Percentiles rank a stretch among this genome's conserved stretches.
Evolutionary conservation across 306 rosid genomes (phyloP).

Genomic region (Prunus fruticosa): DNA sequence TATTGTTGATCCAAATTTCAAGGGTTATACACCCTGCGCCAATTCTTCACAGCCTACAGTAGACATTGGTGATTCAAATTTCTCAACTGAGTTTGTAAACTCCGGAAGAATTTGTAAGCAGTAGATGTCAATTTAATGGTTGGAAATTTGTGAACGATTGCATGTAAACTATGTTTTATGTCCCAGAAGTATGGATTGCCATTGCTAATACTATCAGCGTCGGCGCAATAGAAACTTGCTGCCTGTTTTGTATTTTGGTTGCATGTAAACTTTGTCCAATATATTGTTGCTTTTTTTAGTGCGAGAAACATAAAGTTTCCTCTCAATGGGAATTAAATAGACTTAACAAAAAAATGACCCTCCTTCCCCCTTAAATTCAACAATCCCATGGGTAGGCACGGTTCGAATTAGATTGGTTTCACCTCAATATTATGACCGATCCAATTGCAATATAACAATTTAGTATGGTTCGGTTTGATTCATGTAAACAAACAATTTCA

Average conservation of each 20-base stretch:
- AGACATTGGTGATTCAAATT: background rate
- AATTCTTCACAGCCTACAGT: background rate
- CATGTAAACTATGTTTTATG: background rate
- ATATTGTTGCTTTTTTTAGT: too few relatives aligned
- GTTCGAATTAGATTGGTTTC: rapidly evolving
- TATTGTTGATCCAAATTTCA: background rate
- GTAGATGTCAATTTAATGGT: background rate
- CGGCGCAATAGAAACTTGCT: background rate
- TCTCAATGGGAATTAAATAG: too few relatives aligned
- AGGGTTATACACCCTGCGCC: background rate
- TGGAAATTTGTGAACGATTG: background rate
- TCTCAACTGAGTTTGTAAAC: background rate
- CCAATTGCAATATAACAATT: too few relatives aligned
- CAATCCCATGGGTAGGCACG: too few relatives aligned
- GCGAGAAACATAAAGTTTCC: too few relatives aligned
- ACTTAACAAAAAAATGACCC: too few relatives aligned
- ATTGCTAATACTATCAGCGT: background rate
- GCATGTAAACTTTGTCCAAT: too few relatives aligned
- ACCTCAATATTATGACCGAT: rapidly evolving
- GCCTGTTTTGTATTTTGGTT: background rate
- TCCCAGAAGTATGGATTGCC: background rate
- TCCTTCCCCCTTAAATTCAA: too few relatives aligned
- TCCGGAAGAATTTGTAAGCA: background rate
- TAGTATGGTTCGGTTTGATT: too few relatives aligned
- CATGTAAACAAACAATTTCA: too few relatives aligned